phyloP scores from a whole-genome alignment of 148 eudicot genomes.

The Nepenthes gracilis region DNA sequence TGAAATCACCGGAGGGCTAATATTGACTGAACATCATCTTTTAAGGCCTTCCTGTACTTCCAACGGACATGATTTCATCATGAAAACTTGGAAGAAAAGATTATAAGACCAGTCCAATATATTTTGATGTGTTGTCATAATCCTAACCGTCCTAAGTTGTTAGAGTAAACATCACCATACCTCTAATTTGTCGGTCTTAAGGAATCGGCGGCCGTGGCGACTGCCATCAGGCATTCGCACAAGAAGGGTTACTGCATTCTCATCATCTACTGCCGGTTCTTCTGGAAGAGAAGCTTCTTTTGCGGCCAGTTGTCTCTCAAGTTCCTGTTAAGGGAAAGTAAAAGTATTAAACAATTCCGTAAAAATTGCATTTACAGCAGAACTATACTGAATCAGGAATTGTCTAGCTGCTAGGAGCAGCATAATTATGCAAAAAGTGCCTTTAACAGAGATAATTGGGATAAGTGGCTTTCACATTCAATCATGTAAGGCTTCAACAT shows the following conservation, averaged over 20 bases:
- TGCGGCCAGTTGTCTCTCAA: constrained; percentile 83
- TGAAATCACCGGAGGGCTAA: background rate
- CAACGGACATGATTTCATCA: too few species aligned
- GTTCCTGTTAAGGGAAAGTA: constrained; percentile 37
- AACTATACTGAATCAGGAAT: background rate
- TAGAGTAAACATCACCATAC: constrained; percentile 17
- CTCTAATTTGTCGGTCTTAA: constrained; percentile 75
- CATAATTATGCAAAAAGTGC: too few species aligned
- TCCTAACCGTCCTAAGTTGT: background rate
- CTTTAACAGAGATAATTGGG: too few species aligned
- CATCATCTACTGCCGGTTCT: constrained; percentile 75
- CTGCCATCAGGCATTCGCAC: constrained; percentile 95
- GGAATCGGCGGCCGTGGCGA: constrained; percentile 77
- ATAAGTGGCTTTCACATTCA: too few species aligned
- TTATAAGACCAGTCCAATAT: too few species aligned
- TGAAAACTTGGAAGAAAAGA: too few species aligned
- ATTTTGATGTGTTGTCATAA: background rate
- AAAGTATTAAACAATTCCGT: background rate
- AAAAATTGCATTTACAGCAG: background rate
- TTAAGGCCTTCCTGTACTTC: too few species aligned
- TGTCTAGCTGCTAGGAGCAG: too few species aligned
- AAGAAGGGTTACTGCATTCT: constrained; percentile 71
- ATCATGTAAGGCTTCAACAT: too few species aligned
- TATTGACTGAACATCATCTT: too few species aligned
- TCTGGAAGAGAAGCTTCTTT: constrained; percentile 93